Base-by-base conservation (phyloP, 768 basidiomycete genomes). In the Dentipellis fragilis region DNA sequence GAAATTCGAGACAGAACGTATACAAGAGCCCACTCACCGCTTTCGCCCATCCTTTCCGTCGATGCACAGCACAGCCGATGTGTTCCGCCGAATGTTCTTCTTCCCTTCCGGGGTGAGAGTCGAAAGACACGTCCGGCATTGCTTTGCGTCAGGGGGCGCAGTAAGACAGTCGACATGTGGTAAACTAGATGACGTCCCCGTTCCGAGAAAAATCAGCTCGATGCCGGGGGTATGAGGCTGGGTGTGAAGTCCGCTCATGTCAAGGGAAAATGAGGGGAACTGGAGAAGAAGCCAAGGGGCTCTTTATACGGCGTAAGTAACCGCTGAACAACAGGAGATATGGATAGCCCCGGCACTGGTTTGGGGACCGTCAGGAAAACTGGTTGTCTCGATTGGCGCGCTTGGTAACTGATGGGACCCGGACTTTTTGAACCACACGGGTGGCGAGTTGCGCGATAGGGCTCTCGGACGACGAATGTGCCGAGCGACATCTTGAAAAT, bases 81-180 rank as follows among this genome's bases (percentile, higher is more conserved):
- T 94, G 65, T 95, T 95, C 53, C 93, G 78, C 48, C 93, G 70
- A 37, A 83, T 78, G 62, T 95, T 96, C 70, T 83, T 89, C 78
- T 81, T 85, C 11, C 91, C 90, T 58, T 83, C 81, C 0, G 81
- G 80, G 0, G 66, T 77, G 57, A 84, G 71, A 29, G 87, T 83
- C 37, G 85, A 84, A 49, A 84, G 69, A 62, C 89, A 89, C 0
- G 87, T 83, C 57, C 68, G 71, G 65, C 88, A 89, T 36, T 74
- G 73, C 35, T 69, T 68, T 10, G 64, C 72, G 10, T 71, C 72
- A 12, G 81, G 75, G 10, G 81, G 79, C 38, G 79, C 77, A 0
- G 93, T 94, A 57, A 96, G 71, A 68, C 93, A 96, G 59, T 76
- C 76, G 51, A 84, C 65, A 49, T 80, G 72, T 14, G 89, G 90